Base-by-base conservation (phyloP, 805 yeast species). In the Cyberlindnera veronae region DNA sequence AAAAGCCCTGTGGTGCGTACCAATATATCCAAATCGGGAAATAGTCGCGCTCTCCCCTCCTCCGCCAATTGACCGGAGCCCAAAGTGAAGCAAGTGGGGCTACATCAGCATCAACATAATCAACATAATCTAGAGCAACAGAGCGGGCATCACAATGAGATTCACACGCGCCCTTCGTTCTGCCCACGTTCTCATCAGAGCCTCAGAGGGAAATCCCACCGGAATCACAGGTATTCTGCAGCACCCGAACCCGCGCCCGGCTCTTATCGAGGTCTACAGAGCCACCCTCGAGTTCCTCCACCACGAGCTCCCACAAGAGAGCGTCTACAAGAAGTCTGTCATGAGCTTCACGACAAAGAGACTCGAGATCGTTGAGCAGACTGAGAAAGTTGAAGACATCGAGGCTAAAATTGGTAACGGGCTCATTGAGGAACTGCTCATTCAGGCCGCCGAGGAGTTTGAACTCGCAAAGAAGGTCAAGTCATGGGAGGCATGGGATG, bases 161-260 rank as follows among this genome's bases (percentile, higher is more conserved):
- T 43, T 47, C 48, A 46, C 57, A 8, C 45, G 50, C 14, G 32
- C 48, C 4, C 47, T 69, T 12, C 46, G 59, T 33, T 49, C 58
- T 1, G 60, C 65, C 36, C 70, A 77, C 55, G 81, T 73, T 12
- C 69, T 81, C 42, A 73, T 81, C 44, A 76, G 71, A 54, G 67
- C 86, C 11, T 71, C 73, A 4, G 65, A 68, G 27, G 89, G 88
- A 0, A 68, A 78, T 53, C 91, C 91, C 22, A 87, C 95, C 16
- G 95, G 95, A 49, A 53, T 87, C 46, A 76, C 95, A 4, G 95
- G 93, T 3, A 62, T 87, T 47, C 71, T 66, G 55, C 84, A 81
- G 60, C 93, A 85, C 62, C 95, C 95, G 36, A 75, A 81, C 58
- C 95, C 95, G 39, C 76, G 87, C 61, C 90, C 91, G 3, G 85